These are phyloP conservation scores for Fusarium agapanthi DNA, from an alignment of 2,329 filamentous ascomycete species.

Conservation along the genomic window DNA sequence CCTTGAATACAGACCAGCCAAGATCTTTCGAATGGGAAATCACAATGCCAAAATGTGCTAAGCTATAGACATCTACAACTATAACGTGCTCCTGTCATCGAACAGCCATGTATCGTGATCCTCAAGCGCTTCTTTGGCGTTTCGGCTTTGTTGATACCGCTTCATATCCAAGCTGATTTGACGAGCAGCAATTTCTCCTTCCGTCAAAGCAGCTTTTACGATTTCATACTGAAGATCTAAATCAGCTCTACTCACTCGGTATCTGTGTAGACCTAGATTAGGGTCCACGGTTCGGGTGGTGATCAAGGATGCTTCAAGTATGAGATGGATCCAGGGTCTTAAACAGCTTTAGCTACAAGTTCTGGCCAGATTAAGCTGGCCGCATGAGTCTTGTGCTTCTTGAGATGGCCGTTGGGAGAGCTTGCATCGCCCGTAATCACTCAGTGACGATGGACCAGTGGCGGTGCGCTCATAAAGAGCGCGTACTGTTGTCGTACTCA, in stretches of 20 bases:
- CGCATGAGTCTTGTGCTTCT: not conserved
- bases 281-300: too few species aligned
- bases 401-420: not conserved
- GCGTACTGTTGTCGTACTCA: not conserved
- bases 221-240: too few species aligned
- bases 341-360: not conserved
- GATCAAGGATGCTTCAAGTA: not conserved
- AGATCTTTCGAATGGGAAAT: not conserved
- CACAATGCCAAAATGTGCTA: not conserved
- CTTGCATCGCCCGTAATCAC: not conserved
- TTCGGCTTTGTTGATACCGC: not conserved
- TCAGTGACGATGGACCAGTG: not conserved
- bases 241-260: not conserved
- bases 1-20: not conserved
- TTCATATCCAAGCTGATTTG: not conserved
- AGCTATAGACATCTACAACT: not conserved
- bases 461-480: not conserved
- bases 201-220: not conserved
- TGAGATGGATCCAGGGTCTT: not conserved
- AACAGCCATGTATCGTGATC: not conserved
- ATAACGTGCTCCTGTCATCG: not conserved
- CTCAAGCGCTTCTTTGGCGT: not conserved
- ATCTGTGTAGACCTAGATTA: too few species aligned
- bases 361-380: not conserved
- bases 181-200: not conserved